Evolutionary conservation across 352 stramenopile species (phyloP), one percentile per base, ranked within the genome.

Genomic region (Pythium periplocum): DNA sequence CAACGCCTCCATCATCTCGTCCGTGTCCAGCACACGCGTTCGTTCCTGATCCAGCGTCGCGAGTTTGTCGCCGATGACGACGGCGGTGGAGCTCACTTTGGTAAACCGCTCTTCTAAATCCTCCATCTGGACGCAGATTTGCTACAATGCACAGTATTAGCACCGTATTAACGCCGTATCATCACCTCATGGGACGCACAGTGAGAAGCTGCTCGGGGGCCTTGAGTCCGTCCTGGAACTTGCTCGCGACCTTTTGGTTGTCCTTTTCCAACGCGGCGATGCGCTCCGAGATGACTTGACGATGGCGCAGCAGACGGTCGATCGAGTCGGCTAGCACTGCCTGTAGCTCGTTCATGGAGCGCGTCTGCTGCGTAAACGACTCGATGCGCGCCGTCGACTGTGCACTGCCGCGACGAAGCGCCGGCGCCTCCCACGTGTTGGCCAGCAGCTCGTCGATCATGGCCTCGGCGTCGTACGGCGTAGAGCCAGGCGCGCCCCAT

Each of bases 51-150:
- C 79, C 43, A 93, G 62, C 10, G 64, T 71, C 12, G 78, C 68
- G 6, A 93, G 53, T n/a, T 66, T 68, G 48, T 90, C 79, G 34
- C 82, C 82, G 42, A 93, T 86, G 7, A 82, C 62, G 17, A 93
- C 72, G 6, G 82, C 82, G 0, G 82, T 83, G n/a, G 80, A 87
- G 48, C 82, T 93, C 51, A 93, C 79, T 71, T 93, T 93, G 12
- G 79, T 86, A 55, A 93, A 93, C 42, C 82, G 77, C 61, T 93
- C 80, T 62, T 93, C 82, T 32, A 93, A 57, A 48, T 90, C 82
- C 50, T 90, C 82, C 78, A 93, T 87, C 53, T 90, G 76, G 12
- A 62, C 64, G 53, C 76, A 88, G 33, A 92, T 85, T 51, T 83
- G 61, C 77, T 92, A 57, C 10, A 64, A 57, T 1, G 9, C 11